Base-by-base conservation (phyloP, 2,329 filamentous ascomycete species). In the Teratosphaeria destructans region DNA sequence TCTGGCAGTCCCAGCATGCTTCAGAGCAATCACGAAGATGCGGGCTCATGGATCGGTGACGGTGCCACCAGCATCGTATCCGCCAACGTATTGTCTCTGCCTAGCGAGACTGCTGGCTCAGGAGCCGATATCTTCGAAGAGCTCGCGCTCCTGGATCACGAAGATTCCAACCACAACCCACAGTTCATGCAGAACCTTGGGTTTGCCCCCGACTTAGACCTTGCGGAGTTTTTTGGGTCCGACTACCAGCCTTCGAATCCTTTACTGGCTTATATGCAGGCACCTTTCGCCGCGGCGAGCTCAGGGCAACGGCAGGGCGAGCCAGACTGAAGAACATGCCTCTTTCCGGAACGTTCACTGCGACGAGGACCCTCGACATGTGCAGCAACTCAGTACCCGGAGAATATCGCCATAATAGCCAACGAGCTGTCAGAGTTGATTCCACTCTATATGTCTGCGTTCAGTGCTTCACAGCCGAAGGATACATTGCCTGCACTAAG, bases 181-280 rank as follows among this genome's bases (percentile, higher is more conserved):
- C 82, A 85, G 62, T 86, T 87, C 65, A 85, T 87, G 83, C 79
- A 82, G 53, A 87, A 87, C 64, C 74, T 87, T 23, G 85, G 85
- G 0, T 85, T 86, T 68, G 82, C 80, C 1, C 84, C 84, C 0
- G 84, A 84, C 29, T 80, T 81, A 37, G 83, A 84, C 60, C 74
- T 86, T 56, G 77, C 78, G 0, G 82, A 84, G 63, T 77, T 83
- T 60, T 70, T 77, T 52, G 71, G 72, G 2, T 62, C 71, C 3
- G 74, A 75, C 35, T 77, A 77, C 59, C 74, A 76, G 60, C 73
- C 75, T 32, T 74, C 73, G 23, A 73, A 76, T 63, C 72, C 75
- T 12, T 60, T 74, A 32, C 67, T 75, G 52, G 67, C 72, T 32
- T 54, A 54, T 19, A 32, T 54, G 34, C 53, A 54, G 53, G 19